A percentile compares a stretch with the other conserved stretches of the same genome.
Conservation (phyloP, 495 filamentous ascomycete genomes). For the Talaromyces stipitatus region DNA sequence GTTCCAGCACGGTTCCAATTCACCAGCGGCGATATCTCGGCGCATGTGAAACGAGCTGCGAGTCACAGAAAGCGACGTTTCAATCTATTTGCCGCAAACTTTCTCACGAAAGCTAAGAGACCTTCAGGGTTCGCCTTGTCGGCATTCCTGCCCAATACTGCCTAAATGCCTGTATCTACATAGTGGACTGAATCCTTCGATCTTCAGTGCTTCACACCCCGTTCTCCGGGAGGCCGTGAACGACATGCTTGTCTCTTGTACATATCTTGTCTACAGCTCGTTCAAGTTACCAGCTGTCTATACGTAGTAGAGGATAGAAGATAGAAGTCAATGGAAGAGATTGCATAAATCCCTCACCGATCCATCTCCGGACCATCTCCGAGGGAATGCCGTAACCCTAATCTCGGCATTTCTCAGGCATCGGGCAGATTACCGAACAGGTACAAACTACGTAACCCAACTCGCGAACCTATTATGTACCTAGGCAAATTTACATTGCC, state of each 20-base stretch:
- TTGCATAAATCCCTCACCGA: neutral
- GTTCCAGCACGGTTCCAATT: too few relatives aligned
- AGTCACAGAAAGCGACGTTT: neutral
- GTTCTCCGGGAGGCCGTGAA: neutral
- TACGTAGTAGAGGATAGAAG: too few relatives aligned
- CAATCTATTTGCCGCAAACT: neutral
- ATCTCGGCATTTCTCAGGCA: neutral
- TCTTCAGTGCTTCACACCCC: too few relatives aligned
- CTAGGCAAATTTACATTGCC: neutral
- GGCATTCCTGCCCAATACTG: neutral
- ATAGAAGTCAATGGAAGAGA: too few relatives aligned
- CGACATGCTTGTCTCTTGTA: neutral
- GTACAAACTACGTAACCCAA: neutral
- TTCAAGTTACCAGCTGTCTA: too few relatives aligned
- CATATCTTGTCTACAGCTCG: too few relatives aligned
- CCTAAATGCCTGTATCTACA: too few relatives aligned
- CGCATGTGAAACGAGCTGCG: neutral
- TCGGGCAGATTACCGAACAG: neutral
- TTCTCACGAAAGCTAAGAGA: neutral
- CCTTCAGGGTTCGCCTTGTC: neutral
- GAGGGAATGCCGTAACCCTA: neutral
- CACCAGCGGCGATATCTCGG: neutral
- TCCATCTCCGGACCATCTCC: neutral
- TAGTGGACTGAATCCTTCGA: too few relatives aligned
- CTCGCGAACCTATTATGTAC: neutral